Evolutionary conservation across 208 protist genomes (phyloP), one percentile per base, ranked within the genome.

Genomic region (Porcisia hertigi): DNA sequence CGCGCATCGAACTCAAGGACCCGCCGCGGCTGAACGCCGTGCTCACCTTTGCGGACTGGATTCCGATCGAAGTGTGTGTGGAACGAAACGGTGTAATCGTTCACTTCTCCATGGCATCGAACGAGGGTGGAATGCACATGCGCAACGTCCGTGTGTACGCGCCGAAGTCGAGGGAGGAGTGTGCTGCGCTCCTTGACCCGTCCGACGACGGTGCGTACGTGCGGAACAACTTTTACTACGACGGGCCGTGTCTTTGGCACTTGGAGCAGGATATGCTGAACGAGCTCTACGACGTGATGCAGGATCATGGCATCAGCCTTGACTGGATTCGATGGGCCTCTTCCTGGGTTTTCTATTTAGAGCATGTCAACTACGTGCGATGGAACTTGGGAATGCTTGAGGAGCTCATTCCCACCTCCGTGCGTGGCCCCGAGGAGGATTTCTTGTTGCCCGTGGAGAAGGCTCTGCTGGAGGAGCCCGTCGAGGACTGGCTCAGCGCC

Each of bases 251-350:
- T 64, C 77, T 95, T 59, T 92, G 87, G 86, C 92, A 97, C 71
- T 78, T 97, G 14, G 90, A 97, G 85, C 79, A 93, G 20, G 88
- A 92, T 73, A 71, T 97, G 53, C 89, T 90, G 77, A 94, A 92
- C 67, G 90, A 97, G 79, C 69, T 97, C 49, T 95, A 94, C 77
- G 92, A 97, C 66, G 78, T 93, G 39, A 93, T 97, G 92, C 88
- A 93, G 75, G 92, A 97, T 65, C 90, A 97, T 71, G 92, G 86
- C 55, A 75, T 97, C 23, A 84, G 70, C 5, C 83, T 93, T 2
- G 85, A 95, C 49, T 95, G 87, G 88, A 77, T 91, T 70, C 85
- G 84, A 54, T 97, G 90, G 90, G 86, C 82, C 14, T 81, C 86
- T 52, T 80, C 86, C 73, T 97, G 92, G 91, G 90, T 94, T 39